Conservation (phyloP, 495 filamentous ascomycete genomes). For the Aspergillus leporis region DNA sequence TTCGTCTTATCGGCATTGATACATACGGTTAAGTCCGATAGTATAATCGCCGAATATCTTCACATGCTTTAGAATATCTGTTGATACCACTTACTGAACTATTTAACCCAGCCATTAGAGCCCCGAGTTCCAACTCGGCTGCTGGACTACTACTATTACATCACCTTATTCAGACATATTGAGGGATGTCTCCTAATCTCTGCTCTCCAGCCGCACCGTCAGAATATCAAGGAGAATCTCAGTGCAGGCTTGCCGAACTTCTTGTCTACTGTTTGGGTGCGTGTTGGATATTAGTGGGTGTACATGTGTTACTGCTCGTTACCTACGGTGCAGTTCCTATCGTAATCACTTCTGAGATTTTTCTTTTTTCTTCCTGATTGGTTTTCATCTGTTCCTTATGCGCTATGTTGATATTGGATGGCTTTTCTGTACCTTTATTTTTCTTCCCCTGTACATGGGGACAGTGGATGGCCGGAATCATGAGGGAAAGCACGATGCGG, state of each 20-base stretch:
- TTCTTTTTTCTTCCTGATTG: slow-evolving; percentile 19
- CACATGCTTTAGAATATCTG: background rate
- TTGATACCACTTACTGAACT: background rate
- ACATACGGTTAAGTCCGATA: background rate
- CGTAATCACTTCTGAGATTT: slow-evolving; percentile 5
- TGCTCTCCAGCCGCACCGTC: background rate
- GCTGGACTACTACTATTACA: background rate
- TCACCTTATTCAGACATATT: background rate
- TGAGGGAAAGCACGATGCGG: slow-evolving; percentile 16
- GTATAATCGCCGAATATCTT: background rate
- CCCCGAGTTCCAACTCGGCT: background rate
- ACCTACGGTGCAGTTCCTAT: slow-evolving; percentile 3
- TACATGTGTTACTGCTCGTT: slow-evolving; percentile 6
- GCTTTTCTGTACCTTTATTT: slow-evolving; percentile 17
- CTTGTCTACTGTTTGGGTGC: slow-evolving; percentile 4
- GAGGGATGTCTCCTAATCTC: background rate
- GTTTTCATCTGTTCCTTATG: slow-evolving; percentile 21
- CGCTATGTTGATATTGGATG: slow-evolving; percentile 31
- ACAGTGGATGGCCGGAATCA: slow-evolving; percentile 22
- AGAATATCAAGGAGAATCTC: background rate
- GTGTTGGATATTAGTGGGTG: slow-evolving; percentile 7
- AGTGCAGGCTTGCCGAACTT: background rate
- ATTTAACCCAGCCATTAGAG: background rate
- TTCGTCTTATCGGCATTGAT: background rate
- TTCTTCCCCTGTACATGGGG: slow-evolving; percentile 6